Conservation (phyloP, 441 rosid species). For the Mallotus repandus region DNA sequence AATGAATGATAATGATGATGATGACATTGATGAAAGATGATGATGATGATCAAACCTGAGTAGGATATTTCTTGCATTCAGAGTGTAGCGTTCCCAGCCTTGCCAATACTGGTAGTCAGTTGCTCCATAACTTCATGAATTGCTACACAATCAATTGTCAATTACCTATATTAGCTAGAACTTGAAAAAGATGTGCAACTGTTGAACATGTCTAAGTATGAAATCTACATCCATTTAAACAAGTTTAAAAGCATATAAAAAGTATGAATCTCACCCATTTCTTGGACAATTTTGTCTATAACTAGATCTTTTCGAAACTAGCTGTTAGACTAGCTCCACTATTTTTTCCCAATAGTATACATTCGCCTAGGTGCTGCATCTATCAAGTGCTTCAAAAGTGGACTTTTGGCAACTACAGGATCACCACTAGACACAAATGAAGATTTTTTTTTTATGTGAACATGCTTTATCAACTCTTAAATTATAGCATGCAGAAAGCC, state of each 20-base stretch:
- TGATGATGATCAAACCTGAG: too few relatives aligned
- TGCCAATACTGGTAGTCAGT: constrained; percentile 99
- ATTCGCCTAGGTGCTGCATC: too few relatives aligned
- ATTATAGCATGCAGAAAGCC: constrained; percentile 75
- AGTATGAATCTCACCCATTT: constrained; percentile 71
- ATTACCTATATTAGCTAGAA: constrained; percentile 98
- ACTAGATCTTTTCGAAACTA: constrained; percentile 96
- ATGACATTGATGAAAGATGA: too few relatives aligned
- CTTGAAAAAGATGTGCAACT: constrained; percentile 49
- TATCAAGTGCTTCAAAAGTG: too few relatives aligned
- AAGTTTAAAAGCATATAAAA: constrained; percentile 15
- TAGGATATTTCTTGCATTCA: constrained; percentile 68
- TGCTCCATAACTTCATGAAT: constrained; percentile 99
- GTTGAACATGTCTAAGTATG: not conserved
- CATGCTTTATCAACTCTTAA: constrained; percentile 97
- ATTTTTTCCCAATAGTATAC: too few relatives aligned
- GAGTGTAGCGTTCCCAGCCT: constrained; percentile 98
- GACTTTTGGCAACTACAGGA: constrained; percentile 23
- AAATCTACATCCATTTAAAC: not conserved
- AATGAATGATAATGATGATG: too few relatives aligned
- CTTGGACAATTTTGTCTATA: constrained; percentile 97
- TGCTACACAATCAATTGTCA: constrained; percentile 99
- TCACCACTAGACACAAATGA: constrained; percentile 98
- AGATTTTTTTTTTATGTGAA: constrained; percentile 47
- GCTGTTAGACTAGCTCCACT: constrained; percentile 60